phyloP scores from a whole-genome alignment of 2,329 filamentous ascomycete genomes.

The Pseudocercospora fijiensis region DNA sequence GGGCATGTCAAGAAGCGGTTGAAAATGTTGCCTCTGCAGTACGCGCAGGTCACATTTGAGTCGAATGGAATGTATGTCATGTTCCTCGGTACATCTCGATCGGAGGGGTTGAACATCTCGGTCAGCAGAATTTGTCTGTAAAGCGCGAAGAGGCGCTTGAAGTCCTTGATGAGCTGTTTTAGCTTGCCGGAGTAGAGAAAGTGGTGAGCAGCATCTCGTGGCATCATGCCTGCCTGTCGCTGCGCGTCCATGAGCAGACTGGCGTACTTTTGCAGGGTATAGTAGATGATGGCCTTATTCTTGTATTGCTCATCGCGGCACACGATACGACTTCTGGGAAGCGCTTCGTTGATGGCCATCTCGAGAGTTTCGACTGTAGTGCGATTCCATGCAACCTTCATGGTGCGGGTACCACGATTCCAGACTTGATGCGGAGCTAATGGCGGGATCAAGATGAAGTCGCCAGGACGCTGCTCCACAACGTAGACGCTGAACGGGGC shows the following conservation, averaged over 20 bases:
- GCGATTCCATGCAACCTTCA: slow-evolving; percentile 98
- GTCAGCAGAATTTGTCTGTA: slow-evolving; percentile 78
- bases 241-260: slow-evolving; percentile 58
- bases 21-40: slow-evolving; percentile 94
- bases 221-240: slow-evolving; percentile 46
- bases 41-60: slow-evolving; percentile 90
- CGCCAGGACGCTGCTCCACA: slow-evolving; percentile 84
- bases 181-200: slow-evolving; percentile 52
- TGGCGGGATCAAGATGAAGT: slow-evolving; percentile 91
- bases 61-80: slow-evolving; percentile 80
- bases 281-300: slow-evolving; percentile 94
- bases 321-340: slow-evolving; percentile 84
- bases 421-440: slow-evolving; percentile 95
- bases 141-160: slow-evolving; percentile 73
- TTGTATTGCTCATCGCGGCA: slow-evolving; percentile 99
- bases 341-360: slow-evolving; percentile 78
- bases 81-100: slow-evolving; percentile 61
- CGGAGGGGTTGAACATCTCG: slow-evolving; percentile 71
- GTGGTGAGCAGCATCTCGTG: slow-evolving; percentile 31
- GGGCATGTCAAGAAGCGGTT: slow-evolving; percentile 94
- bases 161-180: slow-evolving; percentile 76
- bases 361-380: slow-evolving; percentile 90
- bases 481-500: slow-evolving; percentile 91
- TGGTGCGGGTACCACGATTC: slow-evolving; percentile 92
- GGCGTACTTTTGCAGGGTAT: slow-evolving; percentile 76